Base-by-base conservation (phyloP, 176 grass and related monocot genomes). In the Lolium perenne region DNA sequence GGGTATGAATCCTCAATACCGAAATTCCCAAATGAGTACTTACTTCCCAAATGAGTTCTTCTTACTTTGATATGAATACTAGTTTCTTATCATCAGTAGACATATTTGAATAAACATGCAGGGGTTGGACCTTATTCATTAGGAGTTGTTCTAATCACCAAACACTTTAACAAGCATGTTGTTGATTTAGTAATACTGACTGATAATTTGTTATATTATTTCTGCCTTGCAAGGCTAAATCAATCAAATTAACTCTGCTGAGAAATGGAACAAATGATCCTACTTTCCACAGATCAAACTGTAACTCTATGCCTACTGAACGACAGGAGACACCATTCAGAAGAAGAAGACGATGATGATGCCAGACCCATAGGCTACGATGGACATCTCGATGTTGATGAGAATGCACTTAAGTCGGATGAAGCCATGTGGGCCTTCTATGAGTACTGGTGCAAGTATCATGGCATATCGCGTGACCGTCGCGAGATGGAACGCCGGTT, bases 351-450 rank as follows among this genome's bases (percentile, higher is more conserved):
- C 7, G 14, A 17, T 57, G 4, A 4, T 17, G 16, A 8, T 10
- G 46, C 46, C 20, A 60, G 10, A 10, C 59, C 59, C 32, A 35
- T 35, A 35, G 32, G 32, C 41, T 45, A 45, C 41, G 7, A 45
- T 3, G 2, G 32, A 23, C 21, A 4, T 61, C 59, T 61, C 26
- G 26, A 0, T 23, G 59, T 61, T 61, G 21, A 61, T 23, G 59
- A 61, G n/a, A 61, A 61, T 25, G 21, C 10, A 23, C 21, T 61
- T 1, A 61, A 61, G 59, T 61, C 59, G 10, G 4, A 61, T 1
- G n/a, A 61, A 61, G 58, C 8, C 21, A 61, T 61, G 59, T 61
- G 59, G 59, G 59, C n/a, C n/a, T 61, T 61, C 59, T 61, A 61
- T 12, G n/a, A 23, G n/a, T 12, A 61, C 10, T 61, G n/a, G 59